These are phyloP conservation scores for Ailanthus altissimus DNA, from an alignment of 345 rosid species.

Conservation along the genomic window DNA sequence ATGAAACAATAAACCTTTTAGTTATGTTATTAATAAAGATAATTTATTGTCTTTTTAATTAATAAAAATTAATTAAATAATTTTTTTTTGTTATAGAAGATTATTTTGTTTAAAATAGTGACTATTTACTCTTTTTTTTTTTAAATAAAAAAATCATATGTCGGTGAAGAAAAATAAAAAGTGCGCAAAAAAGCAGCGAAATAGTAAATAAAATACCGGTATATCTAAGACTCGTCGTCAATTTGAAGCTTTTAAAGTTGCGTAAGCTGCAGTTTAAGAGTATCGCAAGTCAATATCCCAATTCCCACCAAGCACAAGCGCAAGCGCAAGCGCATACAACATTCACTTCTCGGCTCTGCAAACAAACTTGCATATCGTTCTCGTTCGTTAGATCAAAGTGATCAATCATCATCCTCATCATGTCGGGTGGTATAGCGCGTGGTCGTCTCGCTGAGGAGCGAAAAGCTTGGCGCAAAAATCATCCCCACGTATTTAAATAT, in stretches of 20 bases:
- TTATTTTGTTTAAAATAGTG: too few species aligned
- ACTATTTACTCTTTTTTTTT: too few species aligned
- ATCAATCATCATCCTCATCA: conserved; percentile 9
- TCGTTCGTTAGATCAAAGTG: not conserved
- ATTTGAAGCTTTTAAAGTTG: not conserved
- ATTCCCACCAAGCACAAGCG: not conserved
- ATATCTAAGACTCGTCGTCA: not conserved
- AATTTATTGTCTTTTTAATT: too few species aligned
- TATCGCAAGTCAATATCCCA: not conserved
- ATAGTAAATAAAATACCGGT: not conserved
- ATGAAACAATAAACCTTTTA: too few species aligned
- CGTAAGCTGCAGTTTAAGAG: not conserved
- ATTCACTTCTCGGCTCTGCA: not conserved
- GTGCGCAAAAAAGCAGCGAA: not conserved
- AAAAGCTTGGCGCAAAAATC: conserved; percentile 60
- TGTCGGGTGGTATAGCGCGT: conserved; percentile 56
- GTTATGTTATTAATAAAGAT: too few species aligned
- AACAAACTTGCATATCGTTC: not conserved
- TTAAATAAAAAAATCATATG: not conserved
- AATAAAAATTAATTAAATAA: too few species aligned
- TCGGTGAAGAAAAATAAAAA: not conserved
- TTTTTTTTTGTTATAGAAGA: too few species aligned
- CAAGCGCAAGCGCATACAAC: not conserved
- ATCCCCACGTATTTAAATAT: conserved; percentile 41
- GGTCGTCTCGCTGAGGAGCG: conserved; percentile 56